Evolutionary conservation across 257 asterid genomes (phyloP).

Genomic region (Solanum ossicruentum): DNA sequence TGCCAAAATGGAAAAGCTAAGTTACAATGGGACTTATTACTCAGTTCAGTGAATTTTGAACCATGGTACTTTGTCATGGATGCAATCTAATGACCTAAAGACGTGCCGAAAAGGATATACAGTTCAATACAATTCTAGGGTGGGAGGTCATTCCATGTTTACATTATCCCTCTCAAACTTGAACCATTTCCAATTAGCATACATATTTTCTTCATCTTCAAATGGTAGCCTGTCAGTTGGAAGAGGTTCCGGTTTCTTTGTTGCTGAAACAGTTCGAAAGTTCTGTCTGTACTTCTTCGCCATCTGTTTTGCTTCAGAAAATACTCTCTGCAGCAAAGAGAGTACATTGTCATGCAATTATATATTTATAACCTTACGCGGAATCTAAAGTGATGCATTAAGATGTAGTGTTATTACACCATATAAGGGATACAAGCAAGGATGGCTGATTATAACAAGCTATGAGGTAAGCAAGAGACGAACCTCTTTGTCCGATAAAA

Average conservation of each 20-base stretch:
- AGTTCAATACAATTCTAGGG: background rate
- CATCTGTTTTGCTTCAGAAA: conserved; percentile 75
- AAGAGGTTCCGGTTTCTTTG: conserved; percentile 34
- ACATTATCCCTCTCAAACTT: conserved; percentile 38
- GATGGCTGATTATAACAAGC: background rate
- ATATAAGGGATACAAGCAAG: background rate
- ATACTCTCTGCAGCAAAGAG: conserved; percentile 50
- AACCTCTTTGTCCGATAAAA: conserved; percentile 75
- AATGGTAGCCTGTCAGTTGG: conserved; percentile 46
- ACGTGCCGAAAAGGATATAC: background rate
- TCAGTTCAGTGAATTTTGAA: background rate
- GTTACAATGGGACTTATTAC: background rate
- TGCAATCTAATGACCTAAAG: background rate
- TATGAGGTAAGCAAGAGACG: background rate
- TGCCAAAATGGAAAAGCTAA: background rate
- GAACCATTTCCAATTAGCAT: conserved; percentile 91
- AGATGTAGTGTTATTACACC: background rate
- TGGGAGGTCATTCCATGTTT: conserved; percentile 7
- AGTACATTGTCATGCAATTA: background rate
- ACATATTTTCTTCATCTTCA: conserved; percentile 53
- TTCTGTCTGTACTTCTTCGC: conserved; percentile 71
- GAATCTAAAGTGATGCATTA: background rate
- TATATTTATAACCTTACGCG: background rate
- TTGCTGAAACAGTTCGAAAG: conserved; percentile 19
- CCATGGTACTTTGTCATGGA: background rate